These are phyloP conservation scores for Hemileia vastatrix DNA, from an alignment of 1,284 basidiomycete genomes.

Conservation along the genomic window DNA sequence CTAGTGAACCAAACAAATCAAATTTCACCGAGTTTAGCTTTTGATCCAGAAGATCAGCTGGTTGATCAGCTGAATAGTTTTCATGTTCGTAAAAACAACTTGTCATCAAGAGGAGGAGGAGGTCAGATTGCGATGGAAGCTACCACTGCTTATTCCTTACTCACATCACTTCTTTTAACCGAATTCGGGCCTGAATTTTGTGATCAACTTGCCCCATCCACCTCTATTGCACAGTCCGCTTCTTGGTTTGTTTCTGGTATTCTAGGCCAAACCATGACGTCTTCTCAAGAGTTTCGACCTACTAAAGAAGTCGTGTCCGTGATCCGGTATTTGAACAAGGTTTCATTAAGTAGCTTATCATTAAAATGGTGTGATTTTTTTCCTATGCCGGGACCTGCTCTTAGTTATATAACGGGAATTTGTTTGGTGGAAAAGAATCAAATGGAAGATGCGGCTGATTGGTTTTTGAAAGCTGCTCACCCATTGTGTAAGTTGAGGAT, in stretches of 20 bases:
- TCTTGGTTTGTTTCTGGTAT: slow-evolving; percentile 5
- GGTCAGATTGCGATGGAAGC: slow-evolving; percentile 14
- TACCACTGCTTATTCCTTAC: neutral
- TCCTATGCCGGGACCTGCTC: slow-evolving; percentile 60
- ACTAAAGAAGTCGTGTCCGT: slow-evolving; percentile 50
- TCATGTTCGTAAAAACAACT: neutral
- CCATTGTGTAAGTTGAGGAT: slow-evolving; percentile 70
- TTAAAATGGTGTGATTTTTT: slow-evolving; percentile 61
- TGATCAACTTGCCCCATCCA: neutral
- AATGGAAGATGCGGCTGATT: slow-evolving; percentile 60
- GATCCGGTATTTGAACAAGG: slow-evolving; percentile 57
- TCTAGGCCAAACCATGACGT: too few relatives aligned
- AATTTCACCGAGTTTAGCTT: slow-evolving; percentile 13
- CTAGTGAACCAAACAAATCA: slow-evolving; percentile 33
- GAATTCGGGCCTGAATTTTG: slow-evolving; percentile 12
- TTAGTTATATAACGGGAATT: slow-evolving; percentile 62
- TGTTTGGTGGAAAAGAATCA: slow-evolving; percentile 61
- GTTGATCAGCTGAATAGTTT: slow-evolving; percentile 11
- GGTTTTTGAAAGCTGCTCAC: slow-evolving; percentile 65
- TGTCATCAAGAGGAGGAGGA: slow-evolving; percentile 4
- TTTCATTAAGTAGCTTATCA: slow-evolving; percentile 58
- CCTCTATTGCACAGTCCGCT: neutral
- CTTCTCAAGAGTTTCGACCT: too few relatives aligned
- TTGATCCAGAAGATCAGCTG: slow-evolving; percentile 18
- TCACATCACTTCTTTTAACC: slow-evolving; percentile 13